Evolutionary conservation across 306 rosid genomes (phyloP).

Genomic region (Leucaena leucocephala): DNA sequence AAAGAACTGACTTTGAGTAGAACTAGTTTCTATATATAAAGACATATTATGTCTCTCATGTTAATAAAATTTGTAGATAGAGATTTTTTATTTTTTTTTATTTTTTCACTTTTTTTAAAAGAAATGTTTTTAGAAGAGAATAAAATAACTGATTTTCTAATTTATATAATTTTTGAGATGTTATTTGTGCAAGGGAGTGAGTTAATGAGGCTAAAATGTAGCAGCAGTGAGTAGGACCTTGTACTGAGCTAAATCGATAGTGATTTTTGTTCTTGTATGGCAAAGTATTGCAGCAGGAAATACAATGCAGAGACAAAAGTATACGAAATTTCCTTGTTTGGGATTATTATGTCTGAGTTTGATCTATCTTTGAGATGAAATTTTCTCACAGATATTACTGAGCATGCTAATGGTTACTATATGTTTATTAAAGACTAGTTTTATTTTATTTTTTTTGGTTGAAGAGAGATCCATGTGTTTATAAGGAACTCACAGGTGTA

Average conservation of each 20-base stretch:
- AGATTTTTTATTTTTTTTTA: too few species aligned
- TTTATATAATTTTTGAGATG: neutral
- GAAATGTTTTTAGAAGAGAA: neutral
- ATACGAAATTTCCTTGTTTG: neutral
- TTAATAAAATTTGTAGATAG: too few species aligned
- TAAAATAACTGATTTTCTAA: neutral
- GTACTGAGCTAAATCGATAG: constrained; percentile 33
- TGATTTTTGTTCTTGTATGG: constrained; percentile 20
- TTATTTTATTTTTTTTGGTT: neutral
- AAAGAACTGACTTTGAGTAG: too few species aligned
- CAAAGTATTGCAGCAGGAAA: constrained; percentile 18
- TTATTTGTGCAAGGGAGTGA: neutral
- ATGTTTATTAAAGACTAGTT: neutral
- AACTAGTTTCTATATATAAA: too few species aligned
- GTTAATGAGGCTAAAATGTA: constrained; percentile 49
- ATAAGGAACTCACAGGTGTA: neutral
- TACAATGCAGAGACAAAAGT: constrained; percentile 39
- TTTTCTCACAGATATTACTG: neutral
- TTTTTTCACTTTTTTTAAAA: too few species aligned
- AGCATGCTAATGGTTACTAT: neutral
- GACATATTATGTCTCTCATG: too few species aligned
- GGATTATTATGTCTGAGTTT: neutral
- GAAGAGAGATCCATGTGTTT: neutral
- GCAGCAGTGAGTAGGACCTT: constrained; percentile 40
- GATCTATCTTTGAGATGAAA: neutral